Evolutionary conservation across 2,329 filamentous ascomycete genomes (phyloP), one percentile per base, ranked within the genome.

Genomic region (Epichloe coenophiala): DNA sequence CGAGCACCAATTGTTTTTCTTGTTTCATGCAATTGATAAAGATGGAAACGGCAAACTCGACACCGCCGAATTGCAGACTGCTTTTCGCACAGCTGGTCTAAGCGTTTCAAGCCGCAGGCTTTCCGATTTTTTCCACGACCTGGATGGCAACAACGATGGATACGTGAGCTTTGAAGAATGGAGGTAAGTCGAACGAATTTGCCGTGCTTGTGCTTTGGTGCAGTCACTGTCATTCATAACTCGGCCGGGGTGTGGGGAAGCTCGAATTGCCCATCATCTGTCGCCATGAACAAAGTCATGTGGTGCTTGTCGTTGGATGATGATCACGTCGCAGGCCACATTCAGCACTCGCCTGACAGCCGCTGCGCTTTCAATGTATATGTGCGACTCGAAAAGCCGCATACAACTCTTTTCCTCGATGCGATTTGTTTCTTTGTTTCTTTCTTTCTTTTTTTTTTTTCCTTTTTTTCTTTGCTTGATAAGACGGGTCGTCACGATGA

Each of bases 91-190:
- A 48, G 85, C 88, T 39, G 90, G 90, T 36, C 74, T 98, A 47
- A 77, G 81, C 8, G 84, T 97, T 12, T 85, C 89, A 21, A 81
- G 75, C 58, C 78, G 82, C 50, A 86, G 88, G 61, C 71, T 98
- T 44, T 79, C 88, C 56, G 78, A 82, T 55, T 97, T 98, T 71
- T 96, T 98, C 64, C 71, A 78, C 56, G 85, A 95, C 64, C 85
- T 98, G 60, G 93, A 98, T 65, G 77, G 80, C 63, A 91, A 98
- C 69, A 79, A 84, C 58, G 90, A 98, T 65, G 89, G 89, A 45
- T 81, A 72, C 56, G 95, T 97, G 59, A 89, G 77, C 55, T 97
- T 95, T 68, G 83, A 88, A 57, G 93, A 98, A 76, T 97, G 93
- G 93, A 84, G 91, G 91, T 96, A 81, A 69, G 84, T 73, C 40